These are phyloP conservation scores for Candida andamanensis DNA, from an alignment of 805 yeast species.

Conservation along the genomic window DNA sequence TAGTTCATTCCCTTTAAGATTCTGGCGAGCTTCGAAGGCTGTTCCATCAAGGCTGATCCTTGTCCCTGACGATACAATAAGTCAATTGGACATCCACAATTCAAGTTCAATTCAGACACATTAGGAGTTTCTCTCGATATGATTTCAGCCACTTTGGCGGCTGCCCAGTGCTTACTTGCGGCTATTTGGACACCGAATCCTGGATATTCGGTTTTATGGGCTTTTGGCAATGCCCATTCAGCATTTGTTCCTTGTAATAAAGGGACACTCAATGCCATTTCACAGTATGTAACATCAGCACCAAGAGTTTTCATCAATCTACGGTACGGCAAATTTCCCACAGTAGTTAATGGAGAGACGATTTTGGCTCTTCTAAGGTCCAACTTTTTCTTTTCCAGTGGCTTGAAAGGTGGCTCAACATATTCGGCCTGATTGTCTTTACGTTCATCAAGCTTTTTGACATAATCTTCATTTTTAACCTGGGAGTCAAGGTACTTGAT, in stretches of 20 bases:
- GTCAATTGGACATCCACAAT: conserved; percentile 98
- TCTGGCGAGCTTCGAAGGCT: conserved; percentile 74
- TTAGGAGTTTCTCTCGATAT: conserved; percentile 51
- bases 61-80: conserved; percentile 91
- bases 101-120: conserved; percentile 81
- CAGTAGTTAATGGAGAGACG: conserved; percentile 94
- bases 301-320: conserved; percentile 86
- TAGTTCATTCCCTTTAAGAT: conserved; percentile 85
- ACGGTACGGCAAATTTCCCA: conserved; percentile 94
- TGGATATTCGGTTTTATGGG: conserved; percentile 75
- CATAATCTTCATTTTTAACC: conserved; percentile 38
- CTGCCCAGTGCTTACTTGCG: conserved; percentile 87
- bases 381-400: conserved; percentile 76
- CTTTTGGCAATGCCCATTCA: conserved; percentile 97
- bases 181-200: conserved; percentile 95
- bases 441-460: conserved; percentile 26
- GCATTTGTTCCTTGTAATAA: conserved; percentile 84
- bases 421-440: conserved; percentile 46
- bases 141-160: conserved; percentile 86
- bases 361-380: conserved; percentile 72
- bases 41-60: conserved; percentile 89
- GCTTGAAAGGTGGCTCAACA: conserved; percentile 69
- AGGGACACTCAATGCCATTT: conserved; percentile 90
- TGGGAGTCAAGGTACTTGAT: conserved; percentile 62
- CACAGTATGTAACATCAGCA: conserved; percentile 89